These are phyloP conservation scores for Phytophthora ramorum DNA, from an alignment of 352 stramenopile genomes.

Conservation along the genomic window DNA sequence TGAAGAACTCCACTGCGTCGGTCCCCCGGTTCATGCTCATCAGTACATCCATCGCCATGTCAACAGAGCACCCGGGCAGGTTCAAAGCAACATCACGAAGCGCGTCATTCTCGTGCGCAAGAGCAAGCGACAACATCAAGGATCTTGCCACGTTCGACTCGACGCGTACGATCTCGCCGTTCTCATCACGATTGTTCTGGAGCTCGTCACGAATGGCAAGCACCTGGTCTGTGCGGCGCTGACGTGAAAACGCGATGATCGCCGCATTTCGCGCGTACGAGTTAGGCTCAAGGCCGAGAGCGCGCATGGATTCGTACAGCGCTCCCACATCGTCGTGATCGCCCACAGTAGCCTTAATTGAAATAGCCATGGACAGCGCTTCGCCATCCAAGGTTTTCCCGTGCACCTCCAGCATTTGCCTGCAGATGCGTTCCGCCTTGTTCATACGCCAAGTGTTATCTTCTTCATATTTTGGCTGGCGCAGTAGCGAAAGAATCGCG, in stretches of 20 bases:
- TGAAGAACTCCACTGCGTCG: slow-evolving; percentile 59
- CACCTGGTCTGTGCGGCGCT: slow-evolving; percentile 58
- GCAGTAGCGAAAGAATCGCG: slow-evolving; percentile 59
- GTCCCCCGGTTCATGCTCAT: slow-evolving; percentile 42
- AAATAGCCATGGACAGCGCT: slow-evolving; percentile 81
- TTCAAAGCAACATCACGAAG: slow-evolving; percentile 43
- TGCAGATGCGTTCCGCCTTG: slow-evolving; percentile 68
- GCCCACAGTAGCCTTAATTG: slow-evolving; percentile 69
- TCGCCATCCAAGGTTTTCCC: slow-evolving; percentile 61
- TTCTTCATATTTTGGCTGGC: slow-evolving; percentile 34
- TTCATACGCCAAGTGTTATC: slow-evolving; percentile 40
- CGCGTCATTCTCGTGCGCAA: slow-evolving; percentile 59
- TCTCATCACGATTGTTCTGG: slow-evolving; percentile 20
- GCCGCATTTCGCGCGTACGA: slow-evolving; percentile 82
- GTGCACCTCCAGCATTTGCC: slow-evolving; percentile 72
- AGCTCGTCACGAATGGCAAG: slow-evolving; percentile 59
- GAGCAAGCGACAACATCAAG: slow-evolving; percentile 71
- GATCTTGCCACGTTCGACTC: slow-evolving; percentile 60
- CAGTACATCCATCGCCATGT: slow-evolving; percentile 50
- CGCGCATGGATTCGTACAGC: slow-evolving; percentile 78
- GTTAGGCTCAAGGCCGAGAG: slow-evolving; percentile 65
- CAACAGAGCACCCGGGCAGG: slow-evolving; percentile 52
- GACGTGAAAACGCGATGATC: slow-evolving; percentile 74
- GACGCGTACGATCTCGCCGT: slow-evolving; percentile 29
- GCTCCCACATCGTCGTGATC: slow-evolving; percentile 82